phyloP scores from a whole-genome alignment of 352 stramenopile species.

The Peronospora belbahrii region DNA sequence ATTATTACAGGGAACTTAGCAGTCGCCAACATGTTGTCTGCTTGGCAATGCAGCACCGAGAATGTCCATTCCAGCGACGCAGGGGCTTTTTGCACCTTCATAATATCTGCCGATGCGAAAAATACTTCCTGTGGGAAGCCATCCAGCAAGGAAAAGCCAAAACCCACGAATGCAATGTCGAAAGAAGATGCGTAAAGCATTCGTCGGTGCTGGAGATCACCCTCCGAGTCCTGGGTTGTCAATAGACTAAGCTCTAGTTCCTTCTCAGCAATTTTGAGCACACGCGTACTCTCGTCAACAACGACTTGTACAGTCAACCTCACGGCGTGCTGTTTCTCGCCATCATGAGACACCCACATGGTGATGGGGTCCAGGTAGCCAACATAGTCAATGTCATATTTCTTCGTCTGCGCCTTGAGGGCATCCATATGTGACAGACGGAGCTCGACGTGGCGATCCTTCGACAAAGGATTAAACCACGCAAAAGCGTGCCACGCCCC shows the following conservation, averaged over 20 bases:
- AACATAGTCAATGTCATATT: constrained; percentile 79
- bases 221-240: constrained; percentile 54
- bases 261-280: constrained; percentile 77
- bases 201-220: constrained; percentile 67
- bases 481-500: constrained; percentile 75
- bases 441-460: constrained; percentile 75
- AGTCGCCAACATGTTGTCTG: constrained; percentile 79
- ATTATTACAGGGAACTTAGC: constrained; percentile 82
- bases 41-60: constrained; percentile 71
- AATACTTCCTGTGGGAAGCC: constrained; percentile 77
- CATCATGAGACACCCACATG: constrained; percentile 41
- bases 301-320: constrained; percentile 74
- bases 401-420: constrained; percentile 51
- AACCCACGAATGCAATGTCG: constrained; percentile 66
- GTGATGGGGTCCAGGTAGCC: constrained; percentile 65
- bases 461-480: constrained; percentile 80
- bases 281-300: constrained; percentile 69
- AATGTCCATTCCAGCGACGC: constrained; percentile 70
- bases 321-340: constrained; percentile 37
- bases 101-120: constrained; percentile 67
- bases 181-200: constrained; percentile 80
- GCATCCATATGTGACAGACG: constrained; percentile 46
- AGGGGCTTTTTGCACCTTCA: constrained; percentile 64
- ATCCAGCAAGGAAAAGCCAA: constrained; percentile 75
- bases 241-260: constrained; percentile 66